Percentiles rank a stretch among this genome's conserved stretches.
Conservation (phyloP, 345 rosid genomes). For the Salix udensis region DNA sequence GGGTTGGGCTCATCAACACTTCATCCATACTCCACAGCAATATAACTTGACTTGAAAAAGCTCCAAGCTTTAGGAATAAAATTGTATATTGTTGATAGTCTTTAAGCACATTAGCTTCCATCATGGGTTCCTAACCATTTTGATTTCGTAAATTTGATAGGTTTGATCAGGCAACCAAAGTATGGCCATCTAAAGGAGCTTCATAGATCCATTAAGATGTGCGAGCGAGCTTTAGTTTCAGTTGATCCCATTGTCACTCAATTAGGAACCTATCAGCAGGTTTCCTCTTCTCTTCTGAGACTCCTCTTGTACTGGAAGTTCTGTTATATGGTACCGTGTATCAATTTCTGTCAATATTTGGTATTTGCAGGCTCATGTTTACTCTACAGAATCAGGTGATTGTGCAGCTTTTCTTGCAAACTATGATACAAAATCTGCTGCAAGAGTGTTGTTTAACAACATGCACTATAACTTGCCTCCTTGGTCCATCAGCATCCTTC, state of each 20-base stretch:
- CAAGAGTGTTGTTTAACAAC: slow-evolving; percentile 81
- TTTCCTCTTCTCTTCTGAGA: slow-evolving; percentile 13
- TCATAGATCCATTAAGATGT: slow-evolving; percentile 91
- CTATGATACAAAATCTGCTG: slow-evolving; percentile 77
- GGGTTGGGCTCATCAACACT: background rate
- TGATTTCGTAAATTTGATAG: slow-evolving; percentile 24
- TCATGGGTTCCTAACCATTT: background rate
- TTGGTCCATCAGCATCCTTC: slow-evolving; percentile 97
- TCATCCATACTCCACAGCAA: background rate
- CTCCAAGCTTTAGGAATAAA: background rate
- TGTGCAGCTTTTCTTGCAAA: slow-evolving; percentile 97
- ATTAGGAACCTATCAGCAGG: slow-evolving; percentile 85
- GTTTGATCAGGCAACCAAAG: slow-evolving; percentile 92
- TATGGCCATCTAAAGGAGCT: slow-evolving; percentile 97
- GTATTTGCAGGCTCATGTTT: slow-evolving; percentile 65
- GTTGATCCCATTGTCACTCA: slow-evolving; percentile 81
- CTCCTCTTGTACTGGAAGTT: slow-evolving; percentile 4
- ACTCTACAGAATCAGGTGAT: slow-evolving; percentile 68
- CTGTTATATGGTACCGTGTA: slow-evolving; percentile 1
- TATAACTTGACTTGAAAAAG: background rate
- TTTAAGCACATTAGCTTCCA: background rate
- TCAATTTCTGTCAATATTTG: slow-evolving; percentile 18
- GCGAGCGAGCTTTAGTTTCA: slow-evolving; percentile 76
- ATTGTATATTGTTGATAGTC: background rate
- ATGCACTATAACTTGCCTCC: slow-evolving; percentile 98